Percentiles rank a stretch among this genome's conserved stretches.
These are phyloP conservation scores for Mallotus japonicus DNA, from an alignment of 441 rosid genomes.

Conservation along the genomic window DNA sequence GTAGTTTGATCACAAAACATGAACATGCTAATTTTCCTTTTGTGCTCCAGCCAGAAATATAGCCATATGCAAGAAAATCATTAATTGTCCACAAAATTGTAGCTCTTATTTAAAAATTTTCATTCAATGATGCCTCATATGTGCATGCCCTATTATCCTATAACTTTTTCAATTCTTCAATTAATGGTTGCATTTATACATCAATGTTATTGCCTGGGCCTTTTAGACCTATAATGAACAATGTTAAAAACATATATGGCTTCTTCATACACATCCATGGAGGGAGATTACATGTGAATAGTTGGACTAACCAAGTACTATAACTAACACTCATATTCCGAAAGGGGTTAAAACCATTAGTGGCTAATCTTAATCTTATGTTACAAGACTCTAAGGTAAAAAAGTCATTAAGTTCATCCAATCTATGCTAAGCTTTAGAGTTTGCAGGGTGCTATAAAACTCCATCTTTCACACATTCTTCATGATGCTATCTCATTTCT, in stretches of 20 bases:
- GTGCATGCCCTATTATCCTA: background rate
- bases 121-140: background rate
- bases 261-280: background rate
- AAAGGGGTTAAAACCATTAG: too few relatives aligned
- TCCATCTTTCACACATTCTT: background rate
- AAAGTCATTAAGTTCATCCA: background rate
- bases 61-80: too few relatives aligned
- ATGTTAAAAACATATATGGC: background rate
- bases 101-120: background rate
- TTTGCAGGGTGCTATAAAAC: background rate
- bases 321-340: too few relatives aligned
- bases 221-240: conserved; percentile 1
- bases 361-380: too few relatives aligned
- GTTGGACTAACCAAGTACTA: too few relatives aligned
- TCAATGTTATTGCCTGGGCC: background rate
- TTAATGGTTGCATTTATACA: background rate
- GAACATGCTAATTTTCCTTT: too few relatives aligned
- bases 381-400: background rate
- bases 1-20: too few relatives aligned
- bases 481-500: background rate
- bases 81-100: too few relatives aligned
- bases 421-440: background rate
- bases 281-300: background rate
- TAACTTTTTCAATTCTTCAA: too few relatives aligned
- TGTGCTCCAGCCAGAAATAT: too few relatives aligned